Evolutionary conservation across 805 yeast species (phyloP).

Genomic region (Saccharomycopsis amapae): DNA sequence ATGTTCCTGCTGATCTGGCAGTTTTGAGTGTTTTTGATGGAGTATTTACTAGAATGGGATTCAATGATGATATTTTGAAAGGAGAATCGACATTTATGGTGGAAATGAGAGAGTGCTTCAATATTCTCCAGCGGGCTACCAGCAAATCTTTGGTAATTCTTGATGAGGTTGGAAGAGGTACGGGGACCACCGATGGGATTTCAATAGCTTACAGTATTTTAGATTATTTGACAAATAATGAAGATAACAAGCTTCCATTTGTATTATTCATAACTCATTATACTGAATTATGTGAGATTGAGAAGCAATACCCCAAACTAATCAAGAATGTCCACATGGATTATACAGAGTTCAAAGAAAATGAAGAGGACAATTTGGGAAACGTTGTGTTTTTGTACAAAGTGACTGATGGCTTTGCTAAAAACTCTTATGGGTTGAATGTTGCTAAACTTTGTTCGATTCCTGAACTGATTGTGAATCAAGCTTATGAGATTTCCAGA

Average conservation of each 20-base stretch:
- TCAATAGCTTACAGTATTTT: slow-evolving; percentile 73
- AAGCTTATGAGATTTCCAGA: slow-evolving; percentile 35
- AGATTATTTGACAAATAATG: slow-evolving; percentile 40
- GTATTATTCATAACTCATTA: slow-evolving; percentile 82
- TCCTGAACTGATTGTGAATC: slow-evolving; percentile 37
- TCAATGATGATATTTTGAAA: slow-evolving; percentile 64
- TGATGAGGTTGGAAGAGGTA: slow-evolving; percentile 69
- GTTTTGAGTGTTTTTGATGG: slow-evolving; percentile 60
- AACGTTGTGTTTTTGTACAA: slow-evolving; percentile 48
- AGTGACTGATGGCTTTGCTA: slow-evolving; percentile 42
- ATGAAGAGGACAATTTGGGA: slow-evolving; percentile 30
- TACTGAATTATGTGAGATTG: slow-evolving; percentile 54
- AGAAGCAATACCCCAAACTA: slow-evolving; percentile 30
- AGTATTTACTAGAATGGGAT: slow-evolving; percentile 64
- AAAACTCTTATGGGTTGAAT: slow-evolving; percentile 74
- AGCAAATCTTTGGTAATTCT: slow-evolving; percentile 51
- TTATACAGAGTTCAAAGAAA: slow-evolving; percentile 34
- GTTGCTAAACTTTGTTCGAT: slow-evolving; percentile 75
- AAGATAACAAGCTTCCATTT: slow-evolving; percentile 30
- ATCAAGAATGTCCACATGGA: slow-evolving; percentile 71
- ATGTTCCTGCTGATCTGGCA: slow-evolving; percentile 59
- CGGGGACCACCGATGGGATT: slow-evolving; percentile 74
- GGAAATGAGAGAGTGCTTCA: slow-evolving; percentile 60
- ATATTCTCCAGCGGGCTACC: slow-evolving; percentile 46
- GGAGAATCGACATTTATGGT: slow-evolving; percentile 83